Evolutionary conservation across 768 basidiomycete species (phyloP).

Genomic region (Galerina sulciceps): DNA sequence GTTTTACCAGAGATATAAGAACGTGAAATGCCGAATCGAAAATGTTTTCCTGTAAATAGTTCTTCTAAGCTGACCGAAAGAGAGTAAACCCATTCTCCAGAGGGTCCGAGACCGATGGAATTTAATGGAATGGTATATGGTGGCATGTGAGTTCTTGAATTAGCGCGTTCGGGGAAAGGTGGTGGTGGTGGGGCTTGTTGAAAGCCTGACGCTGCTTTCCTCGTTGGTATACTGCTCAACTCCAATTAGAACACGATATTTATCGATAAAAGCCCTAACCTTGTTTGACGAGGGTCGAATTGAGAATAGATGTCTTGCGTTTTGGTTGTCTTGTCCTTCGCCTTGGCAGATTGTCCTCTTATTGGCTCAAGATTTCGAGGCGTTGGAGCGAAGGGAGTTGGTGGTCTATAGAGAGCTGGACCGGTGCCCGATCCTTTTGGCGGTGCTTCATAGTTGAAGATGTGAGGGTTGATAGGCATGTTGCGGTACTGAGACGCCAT

Average conservation of each 20-base stretch:
- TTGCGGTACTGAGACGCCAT: conserved; percentile 22
- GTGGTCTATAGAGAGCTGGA: conserved; percentile 17
- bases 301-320: background rate
- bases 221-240: background rate
- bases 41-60: conserved; percentile 57
- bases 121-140: conserved; percentile 43
- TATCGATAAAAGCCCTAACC: background rate
- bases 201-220: background rate
- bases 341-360: background rate
- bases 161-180: conserved; percentile 4
- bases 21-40: conserved; percentile 64
- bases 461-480: conserved; percentile 11
- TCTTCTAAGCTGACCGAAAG: conserved; percentile 66
- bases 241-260: conserved; percentile 3
- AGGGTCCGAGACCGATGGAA: conserved; percentile 43
- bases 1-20: conserved; percentile 50
- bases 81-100: conserved; percentile 72
- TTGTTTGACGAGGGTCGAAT: background rate
- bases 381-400: conserved; percentile 16
- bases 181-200: conserved; percentile 5
- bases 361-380: conserved; percentile 7
- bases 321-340: conserved; percentile 5
- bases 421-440: conserved; percentile 16
- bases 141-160: conserved; percentile 14
- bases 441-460: conserved; percentile 24